Conservation (phyloP, 352 stramenopile genomes). For the Phytopythium delawarense region DNA sequence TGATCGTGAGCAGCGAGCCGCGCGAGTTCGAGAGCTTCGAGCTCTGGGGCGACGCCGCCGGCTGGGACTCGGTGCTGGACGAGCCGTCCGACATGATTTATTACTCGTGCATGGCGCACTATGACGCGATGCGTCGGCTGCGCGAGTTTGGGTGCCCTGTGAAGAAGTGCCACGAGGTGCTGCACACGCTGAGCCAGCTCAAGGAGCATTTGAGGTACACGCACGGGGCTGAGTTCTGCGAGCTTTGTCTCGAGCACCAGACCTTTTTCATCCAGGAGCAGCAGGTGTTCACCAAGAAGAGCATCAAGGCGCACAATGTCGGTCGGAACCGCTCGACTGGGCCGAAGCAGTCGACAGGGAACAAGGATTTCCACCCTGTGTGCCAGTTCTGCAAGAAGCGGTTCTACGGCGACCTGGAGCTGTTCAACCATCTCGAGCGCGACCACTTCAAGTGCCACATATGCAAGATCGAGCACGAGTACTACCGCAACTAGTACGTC, state of each 20-base stretch:
- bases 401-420: conserved; percentile 81
- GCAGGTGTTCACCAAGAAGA: conserved; percentile 69
- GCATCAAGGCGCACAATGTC: conserved; percentile 63
- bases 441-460: conserved; percentile 91
- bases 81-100: conserved; percentile 80
- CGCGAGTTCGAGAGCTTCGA: conserved; percentile 64
- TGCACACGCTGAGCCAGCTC: conserved; percentile 47
- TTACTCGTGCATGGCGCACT: conserved; percentile 59
- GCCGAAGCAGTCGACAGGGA: conserved; percentile 42
- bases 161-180: conserved; percentile 52
- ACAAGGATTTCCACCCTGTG: conserved; percentile 83
- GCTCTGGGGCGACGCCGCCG: conserved; percentile 70
- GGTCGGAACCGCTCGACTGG: conserved; percentile 36
- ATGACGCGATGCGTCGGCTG: conserved; percentile 45
- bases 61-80: conserved; percentile 59
- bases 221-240: conserved; percentile 72
- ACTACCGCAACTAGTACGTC: conserved; percentile 89
- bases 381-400: conserved; percentile 87
- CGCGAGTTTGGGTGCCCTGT: conserved; percentile 62
- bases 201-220: conserved; percentile 68
- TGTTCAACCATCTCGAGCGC: conserved; percentile 85
- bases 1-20: conserved; percentile 49
- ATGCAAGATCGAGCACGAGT: conserved; percentile 84
- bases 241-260: conserved; percentile 70
- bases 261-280: conserved; percentile 83